Conservation (phyloP, 768 basidiomycete species). For the Hysterangium stoloniferum region DNA sequence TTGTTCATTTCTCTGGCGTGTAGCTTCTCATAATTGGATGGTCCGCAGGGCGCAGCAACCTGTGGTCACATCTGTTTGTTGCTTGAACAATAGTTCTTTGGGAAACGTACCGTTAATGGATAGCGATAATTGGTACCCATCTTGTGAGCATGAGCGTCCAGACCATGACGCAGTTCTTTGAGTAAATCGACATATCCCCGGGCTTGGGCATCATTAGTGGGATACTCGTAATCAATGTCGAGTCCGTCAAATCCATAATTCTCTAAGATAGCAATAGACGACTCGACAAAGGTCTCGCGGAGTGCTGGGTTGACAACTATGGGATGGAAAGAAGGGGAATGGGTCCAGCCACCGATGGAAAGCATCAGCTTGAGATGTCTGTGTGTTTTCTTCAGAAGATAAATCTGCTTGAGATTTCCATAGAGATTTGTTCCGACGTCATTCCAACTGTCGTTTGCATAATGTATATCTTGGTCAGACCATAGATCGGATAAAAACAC, state of each 20-base stretch:
- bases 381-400: constrained; percentile 80
- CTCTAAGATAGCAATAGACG: constrained; percentile 72
- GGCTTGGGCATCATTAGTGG: constrained; percentile 69
- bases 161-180: constrained; percentile 58
- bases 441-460: constrained; percentile 92
- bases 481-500: constrained; percentile 85
- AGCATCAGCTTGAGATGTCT: constrained; percentile 75
- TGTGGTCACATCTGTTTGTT: constrained; percentile 27
- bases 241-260: constrained; percentile 89
- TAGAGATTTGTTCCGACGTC: constrained; percentile 87
- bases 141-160: constrained; percentile 68
- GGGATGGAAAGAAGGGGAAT: constrained; percentile 80
- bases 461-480: constrained; percentile 97
- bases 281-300: constrained; percentile 72
- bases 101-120: constrained; percentile 57
- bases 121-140: constrained; percentile 57
- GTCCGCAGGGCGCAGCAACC: constrained; percentile 92
- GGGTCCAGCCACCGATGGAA: constrained; percentile 95
- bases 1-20: constrained; percentile 78
- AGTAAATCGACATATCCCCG: constrained; percentile 78
- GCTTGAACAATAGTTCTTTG: background rate
- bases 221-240: constrained; percentile 93
- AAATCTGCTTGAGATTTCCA: constrained; percentile 91
- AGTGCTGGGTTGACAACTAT: constrained; percentile 58
- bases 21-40: constrained; percentile 75